These are phyloP conservation scores for Wickerhamomyces canadensis DNA, from an alignment of 805 yeast genomes.

Conservation along the genomic window DNA sequence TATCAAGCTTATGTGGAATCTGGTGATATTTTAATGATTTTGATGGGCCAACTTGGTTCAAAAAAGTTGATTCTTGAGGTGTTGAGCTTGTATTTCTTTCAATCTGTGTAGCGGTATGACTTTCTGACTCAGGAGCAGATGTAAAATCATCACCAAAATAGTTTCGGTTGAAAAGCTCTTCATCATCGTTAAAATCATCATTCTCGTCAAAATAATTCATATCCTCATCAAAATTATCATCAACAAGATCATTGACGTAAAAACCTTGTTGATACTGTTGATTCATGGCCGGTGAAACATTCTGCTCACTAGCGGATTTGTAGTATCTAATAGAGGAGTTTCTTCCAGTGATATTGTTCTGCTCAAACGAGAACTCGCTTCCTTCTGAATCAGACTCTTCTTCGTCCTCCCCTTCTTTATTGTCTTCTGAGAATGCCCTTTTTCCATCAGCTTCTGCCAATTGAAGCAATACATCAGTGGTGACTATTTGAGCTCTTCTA, in stretches of 20 bases:
- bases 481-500: slow-evolving; percentile 22
- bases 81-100: neutral
- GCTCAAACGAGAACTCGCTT: slow-evolving; percentile 46
- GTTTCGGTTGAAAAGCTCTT: slow-evolving; percentile 25
- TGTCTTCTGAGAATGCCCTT: neutral
- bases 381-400: slow-evolving; percentile 7
- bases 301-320: slow-evolving; percentile 25
- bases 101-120: too few relatives aligned
- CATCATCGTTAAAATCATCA: slow-evolving; percentile 29
- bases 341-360: slow-evolving; percentile 40
- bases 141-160: slow-evolving; percentile 24
- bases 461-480: slow-evolving; percentile 8
- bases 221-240: slow-evolving; percentile 38
- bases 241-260: slow-evolving; percentile 34
- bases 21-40: slow-evolving; percentile 33
- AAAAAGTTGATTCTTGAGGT: neutral
- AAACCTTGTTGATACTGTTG: slow-evolving; percentile 25
- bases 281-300: slow-evolving; percentile 10
- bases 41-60: slow-evolving; percentile 8
- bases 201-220: slow-evolving; percentile 33
- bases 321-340: slow-evolving; percentile 51
- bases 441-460: slow-evolving; percentile 5
- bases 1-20: slow-evolving; percentile 29
- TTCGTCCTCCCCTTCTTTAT: neutral
- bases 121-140: too few relatives aligned